phyloP scores from a whole-genome alignment of 129 eudicot species.

The Pseudognaphalium luteoalbum region DNA sequence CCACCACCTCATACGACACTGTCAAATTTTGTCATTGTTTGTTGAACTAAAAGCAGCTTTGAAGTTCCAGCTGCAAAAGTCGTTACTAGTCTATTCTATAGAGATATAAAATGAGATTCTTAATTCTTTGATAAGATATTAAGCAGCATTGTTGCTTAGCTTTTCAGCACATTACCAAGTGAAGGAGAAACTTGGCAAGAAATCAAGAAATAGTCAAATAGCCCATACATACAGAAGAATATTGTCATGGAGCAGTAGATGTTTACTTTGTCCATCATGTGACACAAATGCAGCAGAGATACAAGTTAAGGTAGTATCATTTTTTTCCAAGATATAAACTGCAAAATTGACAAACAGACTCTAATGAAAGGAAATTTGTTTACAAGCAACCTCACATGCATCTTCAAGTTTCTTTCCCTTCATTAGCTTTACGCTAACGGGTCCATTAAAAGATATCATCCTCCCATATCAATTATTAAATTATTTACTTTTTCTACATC shows the following conservation, averaged over 20 bases:
- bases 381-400: slow-evolving; percentile 14
- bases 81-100: slow-evolving; percentile 13
- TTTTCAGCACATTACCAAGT: slow-evolving; percentile 14
- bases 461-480: neutral
- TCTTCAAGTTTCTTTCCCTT: neutral
- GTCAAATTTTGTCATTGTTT: slow-evolving; percentile 2
- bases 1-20: slow-evolving; percentile 26
- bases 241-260: no score
- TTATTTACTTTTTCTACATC: neutral
- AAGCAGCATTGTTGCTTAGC: neutral
- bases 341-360: neutral
- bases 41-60: slow-evolving; percentile 22
- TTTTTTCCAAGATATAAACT: slow-evolving; percentile 3
- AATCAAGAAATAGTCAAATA: no score
- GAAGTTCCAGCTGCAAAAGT: slow-evolving; percentile 24
- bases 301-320: neutral
- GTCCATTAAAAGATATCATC: slow-evolving; percentile 4
- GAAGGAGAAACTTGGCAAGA: neutral
- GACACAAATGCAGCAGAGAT: neutral
- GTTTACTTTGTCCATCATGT: neutral
- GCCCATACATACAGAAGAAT: no score
- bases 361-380: neutral
- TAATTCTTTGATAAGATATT: slow-evolving; percentile 4
- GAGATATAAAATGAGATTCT: neutral
- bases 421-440: slow-evolving; percentile 4